Conservation (phyloP, 2,329 filamentous ascomycete species). For the Cladosporium sp. region DNA sequence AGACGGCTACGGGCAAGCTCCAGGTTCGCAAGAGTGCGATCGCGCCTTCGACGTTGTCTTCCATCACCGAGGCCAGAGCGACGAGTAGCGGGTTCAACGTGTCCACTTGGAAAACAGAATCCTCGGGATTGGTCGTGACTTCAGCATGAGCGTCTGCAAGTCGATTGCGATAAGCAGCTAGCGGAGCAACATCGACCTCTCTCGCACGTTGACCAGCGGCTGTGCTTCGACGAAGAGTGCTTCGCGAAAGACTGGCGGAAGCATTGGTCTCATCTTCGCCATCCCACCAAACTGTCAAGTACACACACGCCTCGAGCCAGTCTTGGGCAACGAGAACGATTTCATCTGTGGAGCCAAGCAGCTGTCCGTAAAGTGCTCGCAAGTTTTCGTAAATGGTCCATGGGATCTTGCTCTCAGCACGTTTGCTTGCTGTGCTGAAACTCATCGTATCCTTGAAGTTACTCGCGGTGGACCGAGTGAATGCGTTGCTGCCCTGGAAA, state of each 20-base stretch:
- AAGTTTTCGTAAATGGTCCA: conserved; percentile 89
- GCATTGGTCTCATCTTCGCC: conserved; percentile 63
- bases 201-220: conserved; percentile 43
- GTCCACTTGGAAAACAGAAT: conserved; percentile 72
- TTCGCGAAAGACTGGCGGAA: conserved; percentile 48
- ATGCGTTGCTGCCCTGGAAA: conserved; percentile 37
- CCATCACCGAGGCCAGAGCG: conserved; percentile 77
- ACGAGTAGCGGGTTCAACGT: conserved; percentile 75
- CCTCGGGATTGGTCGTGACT: conserved; percentile 65
- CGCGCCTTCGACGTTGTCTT: conserved; percentile 77
- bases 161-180: conserved; percentile 72
- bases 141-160: conserved; percentile 69
- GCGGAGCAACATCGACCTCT: conserved; percentile 54
- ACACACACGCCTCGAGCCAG: conserved; percentile 87
- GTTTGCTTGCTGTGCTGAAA: conserved; percentile 66
- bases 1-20: conserved; percentile 77
- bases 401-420: conserved; percentile 82
- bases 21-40: conserved; percentile 73
- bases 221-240: conserved; percentile 40
- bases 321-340: conserved; percentile 79
- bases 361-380: conserved; percentile 75
- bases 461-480: conserved; percentile 32
- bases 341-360: conserved; percentile 73
- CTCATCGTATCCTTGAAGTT: conserved; percentile 47
- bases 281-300: conserved; percentile 89